Base-by-base conservation (phyloP, 495 filamentous ascomycete genomes). In the Penicillium macrosclerotiorum region DNA sequence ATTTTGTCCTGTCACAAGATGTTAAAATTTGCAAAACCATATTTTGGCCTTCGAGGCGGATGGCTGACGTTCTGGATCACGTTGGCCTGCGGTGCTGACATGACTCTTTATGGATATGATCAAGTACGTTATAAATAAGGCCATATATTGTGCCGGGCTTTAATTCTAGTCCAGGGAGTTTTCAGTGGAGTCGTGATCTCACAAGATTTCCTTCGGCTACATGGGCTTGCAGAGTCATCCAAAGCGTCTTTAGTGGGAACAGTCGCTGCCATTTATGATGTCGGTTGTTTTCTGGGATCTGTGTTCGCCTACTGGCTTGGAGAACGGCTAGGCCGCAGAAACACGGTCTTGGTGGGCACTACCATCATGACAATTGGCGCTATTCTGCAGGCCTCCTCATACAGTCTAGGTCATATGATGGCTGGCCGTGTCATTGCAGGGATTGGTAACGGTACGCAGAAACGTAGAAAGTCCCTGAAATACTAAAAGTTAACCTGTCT, bases 201-300 rank as follows among this genome's bases (percentile, higher is more conserved):
- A 8, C 24, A 50, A 12, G 52, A 55, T 38, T 55, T 55, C 25
- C 47, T 50, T 18, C 2, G 9, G 13, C 31, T n/a, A 7, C 17
- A 43, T 9, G 76, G 0, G 72, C 45, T 18, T 41, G 12, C 5
- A 6, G 25, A 29, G n/a, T n/a, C n/a, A n/a, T n/a, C n/a, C 25
- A 55, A 47, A 24, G 30, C 55, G 7, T 37, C 55, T 12, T 14
- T 54, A 5, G 42, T 51, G 7, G 52, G 56, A 14, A 59, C 52
- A 0, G 48, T 59, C 23, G 40, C 49, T 8, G 56, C 56, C 1
- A 55, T 59, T n/a, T 59, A 55, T 16, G 48, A 59, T 34, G 32
- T 59, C 7, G 77, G 76, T 20, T 79, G 74, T 45, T 75, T 79
- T 51, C 45, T 79, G n/a, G 77, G 78, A 11, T 70, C 75, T n/a